Base-by-base conservation (phyloP, 768 basidiomycete genomes). In the Boletales sp. region DNA sequence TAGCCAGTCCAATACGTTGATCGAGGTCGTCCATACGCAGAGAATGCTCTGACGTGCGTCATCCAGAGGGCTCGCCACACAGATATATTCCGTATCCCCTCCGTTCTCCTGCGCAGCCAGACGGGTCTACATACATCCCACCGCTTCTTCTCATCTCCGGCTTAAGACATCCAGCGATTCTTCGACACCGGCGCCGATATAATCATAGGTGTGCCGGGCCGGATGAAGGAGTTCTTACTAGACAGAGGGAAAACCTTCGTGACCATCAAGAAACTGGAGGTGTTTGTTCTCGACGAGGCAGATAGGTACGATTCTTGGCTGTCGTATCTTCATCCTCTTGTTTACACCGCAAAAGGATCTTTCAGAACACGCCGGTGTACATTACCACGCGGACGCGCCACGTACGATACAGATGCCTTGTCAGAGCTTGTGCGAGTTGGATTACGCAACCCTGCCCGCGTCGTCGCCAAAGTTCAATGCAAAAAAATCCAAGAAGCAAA, bases 221-320 rank as follows among this genome's bases (percentile, higher is more conserved):
- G 95, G 10, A 76, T 98, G 9, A 92, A 94, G 58, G 93, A 95
- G 60, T 94, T 97, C 66, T 68, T 97, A 2, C 70, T 90, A 3
- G 89, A 90, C 0, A 85, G 84, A 67, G 90, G 89, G 17, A 80
- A 73, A 54, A 69, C 66, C 47, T 66, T 75, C n/a, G 87, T 86
- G 38, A 84, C 73, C 63, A 83, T 86, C 13, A 90, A 86, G 62
- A 87, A 92, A 54, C 71, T 99, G 18, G 95, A 98, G 63, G 83
- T 94, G 0, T 72, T 99, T 30, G 89, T 98, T 2, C 74, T 99
- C 32, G 97, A 99, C 63, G 97, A 99, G 69, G 97, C 97, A 34
- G 97, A 99, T 63, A 77, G 94, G 85, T 90, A 54, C 45, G 78
- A 67, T 45, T 45, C 24, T 27, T n/a, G 15, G 12, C 45, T 45